Percentiles rank a stretch among this genome's conserved stretches.
phyloP scores from a whole-genome alignment of 768 basidiomycete species.

The Tricholoma matsutake region DNA sequence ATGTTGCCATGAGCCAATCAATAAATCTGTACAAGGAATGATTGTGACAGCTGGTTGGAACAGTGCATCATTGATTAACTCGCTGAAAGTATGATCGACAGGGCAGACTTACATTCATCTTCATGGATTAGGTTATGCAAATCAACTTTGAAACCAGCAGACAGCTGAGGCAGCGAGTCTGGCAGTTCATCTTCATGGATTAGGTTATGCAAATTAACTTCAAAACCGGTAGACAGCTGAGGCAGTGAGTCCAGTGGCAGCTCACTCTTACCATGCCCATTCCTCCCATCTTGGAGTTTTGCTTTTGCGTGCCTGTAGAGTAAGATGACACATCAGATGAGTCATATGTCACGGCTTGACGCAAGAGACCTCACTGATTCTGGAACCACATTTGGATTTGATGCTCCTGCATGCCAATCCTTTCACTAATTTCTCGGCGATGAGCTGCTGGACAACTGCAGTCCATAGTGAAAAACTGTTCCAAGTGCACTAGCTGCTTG shows the following conservation, averaged over 20 bases:
- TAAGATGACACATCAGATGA: background rate
- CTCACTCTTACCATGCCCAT: slow-evolving; percentile 33
- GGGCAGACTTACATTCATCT: slow-evolving; percentile 58
- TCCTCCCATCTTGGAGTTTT: slow-evolving; percentile 63
- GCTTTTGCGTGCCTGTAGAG: slow-evolving; percentile 72
- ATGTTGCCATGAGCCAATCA: slow-evolving; percentile 77
- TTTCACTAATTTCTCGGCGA: slow-evolving; percentile 69
- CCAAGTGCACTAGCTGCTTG: slow-evolving; percentile 74
- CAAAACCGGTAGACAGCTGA: slow-evolving; percentile 46
- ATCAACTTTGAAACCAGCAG: slow-evolving; percentile 53
- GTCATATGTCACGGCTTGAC: background rate
- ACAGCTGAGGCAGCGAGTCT: slow-evolving; percentile 49
- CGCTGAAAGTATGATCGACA: background rate
- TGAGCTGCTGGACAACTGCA: slow-evolving; percentile 69
- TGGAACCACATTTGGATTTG: slow-evolving; percentile 93
- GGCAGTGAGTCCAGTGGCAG: slow-evolving; percentile 49
- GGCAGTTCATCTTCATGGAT: slow-evolving; percentile 76
- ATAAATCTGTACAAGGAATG: slow-evolving; percentile 72
- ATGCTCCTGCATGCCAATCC: slow-evolving; percentile 79
- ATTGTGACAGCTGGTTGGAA: slow-evolving; percentile 59
- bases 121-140: slow-evolving; percentile 69
- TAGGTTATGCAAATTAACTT: slow-evolving; percentile 59
- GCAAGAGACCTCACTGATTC: slow-evolving; percentile 52
- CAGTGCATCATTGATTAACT: slow-evolving; percentile 1
- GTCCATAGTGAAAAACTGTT: slow-evolving; percentile 65